Evolutionary conservation across 2,329 filamentous ascomycete species (phyloP).

Genomic region (Venturia aucupariae): DNA sequence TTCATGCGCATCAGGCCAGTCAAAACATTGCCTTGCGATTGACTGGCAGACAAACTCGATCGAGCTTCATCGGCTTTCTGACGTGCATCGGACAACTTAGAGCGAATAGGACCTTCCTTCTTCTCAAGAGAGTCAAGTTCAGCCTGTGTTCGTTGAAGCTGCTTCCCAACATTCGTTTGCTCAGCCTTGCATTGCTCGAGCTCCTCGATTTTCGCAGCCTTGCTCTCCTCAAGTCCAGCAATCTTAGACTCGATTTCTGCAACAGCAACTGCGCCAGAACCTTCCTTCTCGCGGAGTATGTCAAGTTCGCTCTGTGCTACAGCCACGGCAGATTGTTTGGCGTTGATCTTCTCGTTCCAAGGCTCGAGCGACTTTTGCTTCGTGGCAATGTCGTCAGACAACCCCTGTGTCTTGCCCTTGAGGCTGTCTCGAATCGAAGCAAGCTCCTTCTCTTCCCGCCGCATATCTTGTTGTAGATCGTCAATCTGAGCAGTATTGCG

Average conservation of each 20-base stretch:
- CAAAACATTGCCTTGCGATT: slow-evolving; percentile 87
- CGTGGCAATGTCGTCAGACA: slow-evolving; percentile 82
- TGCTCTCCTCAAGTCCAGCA: slow-evolving; percentile 59
- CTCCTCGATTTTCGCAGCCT: slow-evolving; percentile 60
- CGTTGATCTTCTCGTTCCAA: slow-evolving; percentile 94
- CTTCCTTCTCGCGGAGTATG: slow-evolving; percentile 82
- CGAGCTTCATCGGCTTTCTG: slow-evolving; percentile 95
- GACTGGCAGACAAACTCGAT: slow-evolving; percentile 78
- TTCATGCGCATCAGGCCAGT: slow-evolving; percentile 88
- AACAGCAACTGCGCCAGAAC: slow-evolving; percentile 73
- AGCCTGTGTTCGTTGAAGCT: slow-evolving; percentile 60
- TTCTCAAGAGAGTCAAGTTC: slow-evolving; percentile 64
- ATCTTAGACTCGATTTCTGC: slow-evolving; percentile 79
- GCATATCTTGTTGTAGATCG: slow-evolving; percentile 66
- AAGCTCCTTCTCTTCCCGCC: slow-evolving; percentile 72
- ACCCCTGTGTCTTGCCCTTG: slow-evolving; percentile 90
- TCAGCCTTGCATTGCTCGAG: slow-evolving; percentile 67
- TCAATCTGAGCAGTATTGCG: slow-evolving; percentile 65
- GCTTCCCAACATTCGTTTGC: slow-evolving; percentile 62
- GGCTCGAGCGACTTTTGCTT: slow-evolving; percentile 94
- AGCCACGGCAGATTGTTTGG: slow-evolving; percentile 88
- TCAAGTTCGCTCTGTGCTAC: slow-evolving; percentile 91
- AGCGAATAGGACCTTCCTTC: slow-evolving; percentile 73
- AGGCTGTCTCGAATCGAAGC: slow-evolving; percentile 73
- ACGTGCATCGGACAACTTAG: slow-evolving; percentile 77